phyloP scores from a whole-genome alignment of 2,329 filamentous ascomycete genomes.

The Fusarium succisae region DNA sequence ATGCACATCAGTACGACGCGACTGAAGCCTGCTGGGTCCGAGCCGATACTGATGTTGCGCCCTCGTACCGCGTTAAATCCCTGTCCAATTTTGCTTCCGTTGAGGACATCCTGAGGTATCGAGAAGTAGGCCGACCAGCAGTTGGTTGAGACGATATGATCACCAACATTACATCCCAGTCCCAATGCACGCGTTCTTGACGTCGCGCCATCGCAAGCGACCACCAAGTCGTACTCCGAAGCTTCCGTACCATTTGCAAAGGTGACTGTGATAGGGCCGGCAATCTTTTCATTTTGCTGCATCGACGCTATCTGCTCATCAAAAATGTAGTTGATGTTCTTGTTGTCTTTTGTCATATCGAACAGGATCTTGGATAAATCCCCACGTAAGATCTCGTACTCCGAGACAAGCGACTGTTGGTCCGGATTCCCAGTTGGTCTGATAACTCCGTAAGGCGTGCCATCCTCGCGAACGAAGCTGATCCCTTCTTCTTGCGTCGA shows the following conservation, averaged over 20 bases:
- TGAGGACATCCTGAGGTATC: constrained; percentile 50
- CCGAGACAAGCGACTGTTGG: constrained; percentile 14
- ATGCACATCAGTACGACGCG: constrained; percentile 49
- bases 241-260: constrained; percentile 7
- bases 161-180: background rate
- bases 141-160: constrained; percentile 36
- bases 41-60: constrained; percentile 48
- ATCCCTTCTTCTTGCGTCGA: constrained; percentile 12
- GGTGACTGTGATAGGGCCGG: background rate
- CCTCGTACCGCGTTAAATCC: constrained; percentile 51
- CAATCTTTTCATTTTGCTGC: background rate
- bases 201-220: constrained; percentile 12
- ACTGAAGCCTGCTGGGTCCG: constrained; percentile 46
- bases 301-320: constrained; percentile 13
- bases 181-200: constrained; percentile 10
- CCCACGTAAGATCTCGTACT: constrained; percentile 15
- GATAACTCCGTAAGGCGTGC: background rate
- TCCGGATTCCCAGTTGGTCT: constrained; percentile 11
- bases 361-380: constrained; percentile 13
- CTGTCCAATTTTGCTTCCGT: constrained; percentile 49
- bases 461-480: constrained; percentile 7
- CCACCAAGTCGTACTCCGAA: constrained; percentile 9
- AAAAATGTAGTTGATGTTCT: constrained; percentile 14
- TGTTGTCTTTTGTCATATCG: constrained; percentile 1
- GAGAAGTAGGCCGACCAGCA: constrained; percentile 55